phyloP scores from a whole-genome alignment of 73 alveolate species.

The Effrenium voratum region DNA sequence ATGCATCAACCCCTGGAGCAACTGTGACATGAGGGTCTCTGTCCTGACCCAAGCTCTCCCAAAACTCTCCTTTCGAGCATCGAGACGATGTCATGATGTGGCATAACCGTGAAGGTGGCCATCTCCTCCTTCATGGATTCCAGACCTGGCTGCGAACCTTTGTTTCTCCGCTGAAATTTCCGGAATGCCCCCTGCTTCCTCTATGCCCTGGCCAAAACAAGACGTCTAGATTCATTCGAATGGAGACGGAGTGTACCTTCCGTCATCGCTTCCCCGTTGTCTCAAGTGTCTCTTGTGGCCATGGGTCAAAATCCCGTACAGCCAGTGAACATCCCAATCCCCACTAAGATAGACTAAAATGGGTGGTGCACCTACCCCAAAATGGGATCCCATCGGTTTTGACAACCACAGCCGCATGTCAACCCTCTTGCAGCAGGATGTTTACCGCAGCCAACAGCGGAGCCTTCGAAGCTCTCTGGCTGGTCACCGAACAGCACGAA shows the following conservation, averaged over 20 bases:
- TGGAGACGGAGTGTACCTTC: not conserved
- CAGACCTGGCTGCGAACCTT: not conserved
- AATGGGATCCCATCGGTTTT: no score
- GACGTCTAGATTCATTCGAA: not conserved
- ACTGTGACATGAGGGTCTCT: not conserved
- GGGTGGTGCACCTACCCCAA: no score
- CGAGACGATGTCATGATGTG: conserved; percentile 44
- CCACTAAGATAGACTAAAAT: no score
- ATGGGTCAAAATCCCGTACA: no score
- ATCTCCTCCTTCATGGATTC: conserved; percentile 25
- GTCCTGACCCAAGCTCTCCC: not conserved
- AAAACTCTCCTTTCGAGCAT: not conserved
- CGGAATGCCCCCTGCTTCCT: not conserved
- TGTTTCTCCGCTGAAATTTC: not conserved
- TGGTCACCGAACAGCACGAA: no score
- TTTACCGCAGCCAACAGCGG: no score
- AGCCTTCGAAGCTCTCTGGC: no score
- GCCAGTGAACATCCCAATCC: no score
- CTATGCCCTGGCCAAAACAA: not conserved
- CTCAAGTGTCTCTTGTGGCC: not conserved
- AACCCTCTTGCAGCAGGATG: no score
- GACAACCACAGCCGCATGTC: no score
- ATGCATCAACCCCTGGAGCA: not conserved
- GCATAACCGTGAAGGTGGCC: conserved; percentile 36
- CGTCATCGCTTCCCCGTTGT: no score